These are phyloP conservation scores for Fraxinus floribunda DNA, from an alignment of 305 asterid genomes.

Conservation along the genomic window DNA sequence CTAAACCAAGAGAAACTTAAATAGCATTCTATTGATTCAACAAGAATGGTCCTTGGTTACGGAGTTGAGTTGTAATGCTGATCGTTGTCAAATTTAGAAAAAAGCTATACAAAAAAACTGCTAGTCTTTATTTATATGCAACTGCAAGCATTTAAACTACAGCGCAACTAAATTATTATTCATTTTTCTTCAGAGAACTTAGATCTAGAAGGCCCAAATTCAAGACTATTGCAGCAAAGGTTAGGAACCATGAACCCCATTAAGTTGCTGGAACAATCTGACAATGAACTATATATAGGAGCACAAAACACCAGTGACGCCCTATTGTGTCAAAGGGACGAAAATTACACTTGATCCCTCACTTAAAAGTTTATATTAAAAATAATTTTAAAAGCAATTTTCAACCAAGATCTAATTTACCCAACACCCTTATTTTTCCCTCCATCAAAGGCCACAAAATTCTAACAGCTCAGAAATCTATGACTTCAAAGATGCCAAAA, in stretches of 20 bases:
- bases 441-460: neutral
- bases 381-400: neutral
- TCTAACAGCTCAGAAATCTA: neutral
- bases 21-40: neutral
- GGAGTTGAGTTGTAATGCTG: neutral
- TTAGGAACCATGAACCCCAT: neutral
- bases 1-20: neutral
- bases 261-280: neutral
- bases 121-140: neutral
- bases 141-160: neutral
- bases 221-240: neutral
- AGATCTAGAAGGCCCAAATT: conserved; percentile 7
- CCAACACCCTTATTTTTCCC: neutral
- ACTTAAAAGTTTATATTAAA: neutral
- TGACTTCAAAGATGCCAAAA: neutral
- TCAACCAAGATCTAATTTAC: neutral
- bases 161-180: conserved; percentile 10
- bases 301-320: neutral
- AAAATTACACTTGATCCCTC: neutral
- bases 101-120: neutral
- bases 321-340: neutral
- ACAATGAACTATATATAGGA: neutral
- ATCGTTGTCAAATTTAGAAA: neutral
- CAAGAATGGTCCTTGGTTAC: conserved; percentile 11
- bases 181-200: conserved; percentile 2